Evolutionary conservation across 495 filamentous ascomycete species (phyloP), one percentile per base, ranked within the genome.

Genomic region (Echria macrotheca): DNA sequence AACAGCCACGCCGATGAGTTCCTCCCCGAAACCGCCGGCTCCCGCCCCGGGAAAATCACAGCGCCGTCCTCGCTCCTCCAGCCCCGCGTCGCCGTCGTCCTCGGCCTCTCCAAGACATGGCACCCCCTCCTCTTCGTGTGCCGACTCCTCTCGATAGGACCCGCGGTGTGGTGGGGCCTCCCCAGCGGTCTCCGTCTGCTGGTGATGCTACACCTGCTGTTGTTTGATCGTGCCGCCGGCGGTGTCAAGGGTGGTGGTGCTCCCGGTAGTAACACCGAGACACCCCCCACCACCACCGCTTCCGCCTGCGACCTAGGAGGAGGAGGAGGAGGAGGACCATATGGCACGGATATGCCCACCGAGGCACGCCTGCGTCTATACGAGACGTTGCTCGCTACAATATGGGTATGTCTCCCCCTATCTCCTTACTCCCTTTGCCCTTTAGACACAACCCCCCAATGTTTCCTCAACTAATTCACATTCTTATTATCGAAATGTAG

Each of bases 371-470:
- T 88, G 58, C 72, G 78, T 55, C 75, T 89, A 36, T 87, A 82
- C 25, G 88, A 93, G 72, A 82, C 90, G 35, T 79, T 83, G 55
- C 72, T 93, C 66, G 87, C 87, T 40, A 81, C 84, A 54, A 77
- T 91, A 66, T 93, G 88, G 88, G 88, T 90, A 77, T 62, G 83
- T n/a, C n/a, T n/a, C 75, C 26, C 28, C 17, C 32, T 31, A 31
- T 31, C 28, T 47, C 21, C 43, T 14, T 9, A 0, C 28, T 24
- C 37, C 15, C 47, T 14, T 14, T 2, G 23, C n/a, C 26, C 15
- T 38, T 11, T 6, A 37, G 2, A 47, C 24, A 35, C 24, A 14
- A 28, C 26, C 45, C 15, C 36, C 35, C 31, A 11, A 32, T n/a
- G n/a, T n/a, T n/a, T n/a, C n/a, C n/a, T n/a, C n/a, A n/a, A n/a